These are phyloP conservation scores for Hypoxylon subgilvum DNA, from an alignment of 495 filamentous ascomycete species.

Conservation along the genomic window DNA sequence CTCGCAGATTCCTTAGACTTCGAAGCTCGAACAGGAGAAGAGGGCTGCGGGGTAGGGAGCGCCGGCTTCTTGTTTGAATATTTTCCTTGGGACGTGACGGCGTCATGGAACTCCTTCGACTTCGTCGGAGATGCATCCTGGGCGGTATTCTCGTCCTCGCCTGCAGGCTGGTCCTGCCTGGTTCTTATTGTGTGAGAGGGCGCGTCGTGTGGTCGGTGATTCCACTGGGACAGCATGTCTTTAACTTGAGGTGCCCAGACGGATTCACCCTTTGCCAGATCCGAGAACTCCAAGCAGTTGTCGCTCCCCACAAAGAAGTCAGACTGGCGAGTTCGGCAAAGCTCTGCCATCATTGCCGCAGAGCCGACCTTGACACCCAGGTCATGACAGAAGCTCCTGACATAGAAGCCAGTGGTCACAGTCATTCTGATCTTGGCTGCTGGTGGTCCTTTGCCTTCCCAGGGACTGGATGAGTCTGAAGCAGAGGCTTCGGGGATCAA, in stretches of 20 bases:
- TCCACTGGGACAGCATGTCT: slow-evolving; percentile 67
- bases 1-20: slow-evolving; percentile 1
- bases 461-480: slow-evolving; percentile 45
- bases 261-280: slow-evolving; percentile 77
- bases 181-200: slow-evolving; percentile 21
- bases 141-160: not conserved
- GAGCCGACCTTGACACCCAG: slow-evolving; percentile 82
- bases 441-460: slow-evolving; percentile 63
- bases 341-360: slow-evolving; percentile 82
- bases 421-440: slow-evolving; percentile 87
- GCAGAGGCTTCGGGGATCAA: slow-evolving; percentile 43
- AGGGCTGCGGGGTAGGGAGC: slow-evolving; percentile 6
- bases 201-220: slow-evolving; percentile 16
- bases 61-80: not conserved
- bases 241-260: slow-evolving; percentile 82
- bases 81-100: not conserved
- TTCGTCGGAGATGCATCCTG: not conserved
- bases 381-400: slow-evolving; percentile 90
- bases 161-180: slow-evolving; percentile 11
- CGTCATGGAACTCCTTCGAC: not conserved
- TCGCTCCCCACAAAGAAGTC: slow-evolving; percentile 68
- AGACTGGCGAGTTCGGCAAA: slow-evolving; percentile 81
- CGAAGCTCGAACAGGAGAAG: slow-evolving; percentile 3
- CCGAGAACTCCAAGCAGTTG: slow-evolving; percentile 82
- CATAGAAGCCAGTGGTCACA: slow-evolving; percentile 95